Base-by-base conservation (phyloP, 805 yeast species). In the Metschnikowia sp. region DNA sequence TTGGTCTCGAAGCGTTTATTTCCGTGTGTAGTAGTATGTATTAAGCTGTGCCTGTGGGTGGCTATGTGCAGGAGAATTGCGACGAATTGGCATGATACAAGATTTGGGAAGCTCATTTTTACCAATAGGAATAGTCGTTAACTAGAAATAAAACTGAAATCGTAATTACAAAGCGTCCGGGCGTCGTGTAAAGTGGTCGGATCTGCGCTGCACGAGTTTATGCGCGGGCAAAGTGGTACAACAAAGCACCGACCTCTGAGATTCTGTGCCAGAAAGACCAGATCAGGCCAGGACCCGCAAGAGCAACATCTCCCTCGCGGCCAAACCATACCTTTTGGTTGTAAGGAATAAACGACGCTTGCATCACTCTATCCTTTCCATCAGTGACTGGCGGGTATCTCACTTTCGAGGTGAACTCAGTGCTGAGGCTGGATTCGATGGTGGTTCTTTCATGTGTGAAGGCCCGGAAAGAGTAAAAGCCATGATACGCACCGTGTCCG, bases 401-500 rank as follows among this genome's bases (percentile, higher is more conserved):
- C 37, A 77, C 71, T n/a, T 73, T 66, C 43, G 84, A 60, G 28
- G 82, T 53, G 13, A 69, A 55, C 58, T 89, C 96, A 41, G 73
- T 72, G 83, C 83, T 82, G 49, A 74, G 75, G 12, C 85, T 83
- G 62, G 85, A 88, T 40, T 73, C 77, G 54, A 87, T 61, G 2
- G 83, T 71, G 0, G 90, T 78, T 57, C 96, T 77, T 60, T 79
- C 79, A 63, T 88, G 96, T 2, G 89, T 78, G 60, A 91, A 91
- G n/a, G 86, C 73, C 31, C 65, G 56, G 65, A 59, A 73, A 13
- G 90, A 84, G 61, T 68, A 74, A 51, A 66, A 68, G 3, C 97
- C 96, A 61, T 90, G 97, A 66, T 89, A 90, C 32, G 76, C 68
- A 10, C 97, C 97, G 48, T 72, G 70, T 1, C 98, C 98, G 0